Evolutionary conservation across 2,329 filamentous ascomycete species (phyloP).

Genomic region (Pseudocercospora vitis): DNA sequence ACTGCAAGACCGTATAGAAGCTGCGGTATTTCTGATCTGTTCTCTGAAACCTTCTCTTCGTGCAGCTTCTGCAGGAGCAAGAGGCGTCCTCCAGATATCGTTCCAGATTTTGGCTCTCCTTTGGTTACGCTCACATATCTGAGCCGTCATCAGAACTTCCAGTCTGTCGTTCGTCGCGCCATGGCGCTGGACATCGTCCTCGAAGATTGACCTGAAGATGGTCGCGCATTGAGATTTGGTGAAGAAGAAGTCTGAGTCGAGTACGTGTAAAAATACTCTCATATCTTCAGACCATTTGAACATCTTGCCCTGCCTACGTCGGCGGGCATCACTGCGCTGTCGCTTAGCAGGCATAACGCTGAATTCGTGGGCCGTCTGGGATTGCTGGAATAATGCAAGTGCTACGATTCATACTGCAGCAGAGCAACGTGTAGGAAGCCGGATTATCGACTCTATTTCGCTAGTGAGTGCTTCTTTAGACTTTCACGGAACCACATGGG

Average conservation of each 20-base stretch:
- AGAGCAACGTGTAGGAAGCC: neutral
- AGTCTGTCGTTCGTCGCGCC: neutral
- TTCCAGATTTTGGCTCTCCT: neutral
- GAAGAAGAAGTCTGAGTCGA: neutral
- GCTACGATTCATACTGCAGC: too few species aligned
- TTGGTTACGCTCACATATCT: conserved; percentile 4
- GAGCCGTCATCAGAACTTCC: neutral
- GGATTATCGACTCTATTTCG: neutral
- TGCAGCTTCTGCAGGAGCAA: neutral
- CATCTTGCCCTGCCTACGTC: neutral
- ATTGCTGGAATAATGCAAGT: neutral
- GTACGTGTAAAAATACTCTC: neutral
- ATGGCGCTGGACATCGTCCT: neutral
- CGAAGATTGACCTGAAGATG: neutral
- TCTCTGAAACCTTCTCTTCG: neutral
- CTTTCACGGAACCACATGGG: conserved; percentile 6
- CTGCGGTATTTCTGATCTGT: neutral
- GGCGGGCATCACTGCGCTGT: neutral
- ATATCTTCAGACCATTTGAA: neutral
- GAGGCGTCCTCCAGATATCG: neutral
- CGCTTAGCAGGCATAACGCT: too few species aligned
- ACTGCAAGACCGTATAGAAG: too few species aligned
- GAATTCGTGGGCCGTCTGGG: too few species aligned
- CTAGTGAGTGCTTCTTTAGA: conserved; percentile 2
- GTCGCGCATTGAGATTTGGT: neutral